phyloP scores from a whole-genome alignment of 148 eudicot genomes.

The Fagopyrum tataricum region DNA sequence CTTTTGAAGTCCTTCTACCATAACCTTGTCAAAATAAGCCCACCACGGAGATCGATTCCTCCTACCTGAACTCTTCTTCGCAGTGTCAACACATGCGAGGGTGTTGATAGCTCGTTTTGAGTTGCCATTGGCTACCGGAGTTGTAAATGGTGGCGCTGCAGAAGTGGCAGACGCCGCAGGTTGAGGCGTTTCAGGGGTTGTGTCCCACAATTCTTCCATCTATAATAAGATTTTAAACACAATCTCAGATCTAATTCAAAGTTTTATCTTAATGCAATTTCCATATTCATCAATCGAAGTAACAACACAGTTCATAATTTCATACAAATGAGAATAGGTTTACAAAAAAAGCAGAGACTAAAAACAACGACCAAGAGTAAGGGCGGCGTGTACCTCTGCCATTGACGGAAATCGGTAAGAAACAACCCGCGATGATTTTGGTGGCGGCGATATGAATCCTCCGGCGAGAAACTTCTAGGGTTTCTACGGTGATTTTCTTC shows the following conservation, averaged over 20 bases:
- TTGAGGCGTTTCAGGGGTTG: slow-evolving; percentile 19
- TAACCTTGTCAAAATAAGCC: slow-evolving; percentile 14
- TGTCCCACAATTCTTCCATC: slow-evolving; percentile 25
- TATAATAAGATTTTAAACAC: background rate
- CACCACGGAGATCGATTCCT: slow-evolving; percentile 9
- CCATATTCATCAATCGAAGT: background rate
- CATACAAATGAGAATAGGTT: background rate
- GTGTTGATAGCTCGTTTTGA: background rate
- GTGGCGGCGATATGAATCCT: background rate
- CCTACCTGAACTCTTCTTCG: slow-evolving; percentile 1
- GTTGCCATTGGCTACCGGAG: background rate
- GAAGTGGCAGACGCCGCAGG: slow-evolving; percentile 22
- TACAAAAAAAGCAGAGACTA: background rate
- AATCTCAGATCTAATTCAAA: background rate
- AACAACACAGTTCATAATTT: background rate
- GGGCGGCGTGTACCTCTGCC: background rate
- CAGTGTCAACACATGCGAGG: background rate
- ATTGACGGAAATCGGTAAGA: background rate
- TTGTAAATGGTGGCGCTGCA: slow-evolving; percentile 2
- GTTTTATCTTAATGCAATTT: background rate
- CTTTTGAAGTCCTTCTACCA: background rate
- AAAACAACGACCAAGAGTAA: background rate
- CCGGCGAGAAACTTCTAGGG: background rate
- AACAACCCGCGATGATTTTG: background rate
- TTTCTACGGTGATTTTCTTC: background rate